Base-by-base conservation (phyloP, 75 land plant genomes). In the Cryptomeria japonica region DNA sequence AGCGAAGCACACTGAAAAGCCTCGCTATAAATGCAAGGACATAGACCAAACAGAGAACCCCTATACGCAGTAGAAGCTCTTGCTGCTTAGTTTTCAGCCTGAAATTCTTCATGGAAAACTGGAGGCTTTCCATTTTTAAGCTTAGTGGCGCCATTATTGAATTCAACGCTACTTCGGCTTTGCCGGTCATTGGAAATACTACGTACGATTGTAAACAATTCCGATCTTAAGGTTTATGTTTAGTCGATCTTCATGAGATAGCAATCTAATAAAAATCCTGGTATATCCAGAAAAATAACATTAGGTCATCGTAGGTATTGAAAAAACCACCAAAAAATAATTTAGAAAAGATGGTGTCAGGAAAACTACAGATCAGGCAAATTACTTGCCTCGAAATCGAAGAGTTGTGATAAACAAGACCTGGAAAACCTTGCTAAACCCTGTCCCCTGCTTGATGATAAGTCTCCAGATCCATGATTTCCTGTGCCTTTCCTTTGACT, bases 1-100 rank as follows among this genome's bases (percentile, higher is more conserved):
- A 98, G 10, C 99, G 94, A 37, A 98, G 94, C 42, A 98, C 99
- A 83, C 96, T 94, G 90, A 98, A 98, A 64, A 98, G 93, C 15
- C 99, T 93, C 19, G 97, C 91, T 19, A 93, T 90, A 93, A 98
- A 98, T 51, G 99, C 99, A 34, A 98, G 88, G 64, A 98, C 86
- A 90, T 98, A 98, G 87, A 97, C 89, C 51, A 98, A 90, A 83
- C 89, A 87, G 22, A 98, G 95, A 86, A 92, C 91, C 8, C 93
- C 46, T 31, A 96, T 90, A 9, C 99, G 95, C 90, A 96, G 79
- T 58, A 98, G 91, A 83, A 98, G 94, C 95, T 98, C 99, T 91
- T 98, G 94, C 88, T 98, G 99, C 93, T 96, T 98, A 28, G 96
- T 95, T 82, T 95, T 97, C 32, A 98, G 91, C 87, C 92, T 94